Evolutionary conservation across 2,329 filamentous ascomycete species (phyloP), one percentile per base, ranked within the genome.

Genomic region (Alternaria arbusti): DNA sequence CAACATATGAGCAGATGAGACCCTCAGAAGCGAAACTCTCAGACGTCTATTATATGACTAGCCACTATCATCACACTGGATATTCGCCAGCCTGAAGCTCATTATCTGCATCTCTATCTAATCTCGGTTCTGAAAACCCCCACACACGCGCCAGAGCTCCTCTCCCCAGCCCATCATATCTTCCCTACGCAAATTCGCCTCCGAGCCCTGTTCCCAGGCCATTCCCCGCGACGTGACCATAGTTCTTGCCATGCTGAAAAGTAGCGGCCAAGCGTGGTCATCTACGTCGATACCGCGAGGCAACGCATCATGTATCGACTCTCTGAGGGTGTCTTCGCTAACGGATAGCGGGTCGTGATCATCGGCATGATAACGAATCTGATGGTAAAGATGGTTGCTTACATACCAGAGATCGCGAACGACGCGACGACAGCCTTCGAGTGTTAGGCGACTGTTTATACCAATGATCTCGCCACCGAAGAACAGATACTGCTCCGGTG

Each of bases 381-480:
- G 23, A 6, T 28, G 20, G 17, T 54, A 54, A 11, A 65, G 59
- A 10, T 17, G 22, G 6, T 22, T 26, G 5, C 50, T 65, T 12
- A 51, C 26, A 52, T 54, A 25, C 55, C 60, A 66, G 3, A 67
- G 23, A 12, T 55, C 23, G 9, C 52, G 15, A 7, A 65, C 30
- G 2, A 65, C n/a, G 10, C 36, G 15, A 8, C 28, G n/a, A 22
- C 57, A 64, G 10, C 58, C 56, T 9, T 45, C 44, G 1, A 1
- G 46, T 4, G 30, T 67, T 7, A 62, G 25, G 8, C n/a, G n/a
- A 9, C 52, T 54, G 17, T 65, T 45, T 1, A 60, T 11, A 1
- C 56, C 65, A 3, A 67, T 49, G 5, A 68, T 57, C 5, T 61
- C 46, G 7, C 55, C 40, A 10, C 30, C 26, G 13, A 57, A 25